Conservation (phyloP, 2,329 filamentous ascomycete genomes). For the Conoideocrella luteorostrata region DNA sequence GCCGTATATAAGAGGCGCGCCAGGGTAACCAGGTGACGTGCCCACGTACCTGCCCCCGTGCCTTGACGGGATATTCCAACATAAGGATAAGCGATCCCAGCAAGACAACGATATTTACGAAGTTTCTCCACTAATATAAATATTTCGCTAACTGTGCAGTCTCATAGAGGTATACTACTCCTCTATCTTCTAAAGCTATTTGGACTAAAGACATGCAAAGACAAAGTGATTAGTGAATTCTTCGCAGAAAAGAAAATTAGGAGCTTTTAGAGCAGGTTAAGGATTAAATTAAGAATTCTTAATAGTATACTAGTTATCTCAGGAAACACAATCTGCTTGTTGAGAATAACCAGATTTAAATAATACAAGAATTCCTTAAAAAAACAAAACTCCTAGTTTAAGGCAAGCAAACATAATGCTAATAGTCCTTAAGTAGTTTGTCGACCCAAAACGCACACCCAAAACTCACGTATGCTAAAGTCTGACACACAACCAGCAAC, state of each 20-base stretch:
- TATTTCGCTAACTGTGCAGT: not conserved
- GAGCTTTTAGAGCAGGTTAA: constrained; percentile 3
- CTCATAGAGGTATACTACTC: constrained; percentile 1
- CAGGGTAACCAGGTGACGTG: no score
- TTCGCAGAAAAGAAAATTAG: not conserved
- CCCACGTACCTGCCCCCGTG: no score
- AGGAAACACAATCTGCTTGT: constrained; percentile 7
- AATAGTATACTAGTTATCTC: constrained; percentile 11
- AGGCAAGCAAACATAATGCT: no score
- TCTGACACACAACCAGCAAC: no score
- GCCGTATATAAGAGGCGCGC: no score
- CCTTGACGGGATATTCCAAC: not conserved
- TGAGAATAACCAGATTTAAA: not conserved
- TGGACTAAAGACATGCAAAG: not conserved
- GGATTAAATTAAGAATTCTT: constrained; percentile 9
- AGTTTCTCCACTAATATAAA: not conserved
- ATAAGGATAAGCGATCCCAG: not conserved
- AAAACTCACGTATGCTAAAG: no score
- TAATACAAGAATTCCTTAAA: not conserved
- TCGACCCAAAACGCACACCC: no score
- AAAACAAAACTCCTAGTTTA: not conserved
- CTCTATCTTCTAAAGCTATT: constrained; percentile 1
- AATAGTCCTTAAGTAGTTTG: not conserved
- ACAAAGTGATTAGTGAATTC: not conserved
- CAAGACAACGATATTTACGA: not conserved